These are phyloP conservation scores for Hericium rajendrae DNA, from an alignment of 768 basidiomycete genomes.

Conservation along the genomic window DNA sequence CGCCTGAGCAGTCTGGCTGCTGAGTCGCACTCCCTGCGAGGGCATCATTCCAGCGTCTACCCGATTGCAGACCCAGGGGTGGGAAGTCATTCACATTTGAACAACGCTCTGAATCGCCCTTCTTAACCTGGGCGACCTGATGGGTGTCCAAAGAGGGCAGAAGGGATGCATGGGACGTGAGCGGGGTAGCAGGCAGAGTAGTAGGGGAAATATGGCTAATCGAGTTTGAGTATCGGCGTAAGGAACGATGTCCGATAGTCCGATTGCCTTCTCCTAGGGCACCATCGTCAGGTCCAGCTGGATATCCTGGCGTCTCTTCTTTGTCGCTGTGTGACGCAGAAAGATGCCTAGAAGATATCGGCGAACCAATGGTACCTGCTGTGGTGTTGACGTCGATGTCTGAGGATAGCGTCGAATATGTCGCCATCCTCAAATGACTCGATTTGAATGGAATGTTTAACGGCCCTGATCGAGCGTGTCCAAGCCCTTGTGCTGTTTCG, in stretches of 20 bases:
- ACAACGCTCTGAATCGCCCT: too few relatives aligned
- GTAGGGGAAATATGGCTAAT: too few relatives aligned
- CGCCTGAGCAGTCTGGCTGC: too few relatives aligned
- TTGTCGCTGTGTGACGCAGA: background rate
- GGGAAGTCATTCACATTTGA: too few relatives aligned
- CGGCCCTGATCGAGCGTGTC: background rate
- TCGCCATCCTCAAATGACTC: background rate
- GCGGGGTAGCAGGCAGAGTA: too few relatives aligned
- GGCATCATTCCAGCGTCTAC: too few relatives aligned
- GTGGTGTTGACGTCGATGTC: background rate
- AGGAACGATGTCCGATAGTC: slow-evolving; percentile 3
- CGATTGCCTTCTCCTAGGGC: background rate
- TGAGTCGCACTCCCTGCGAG: too few relatives aligned
- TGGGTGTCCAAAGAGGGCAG: too few relatives aligned
- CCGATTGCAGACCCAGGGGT: too few relatives aligned
- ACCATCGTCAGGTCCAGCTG: background rate
- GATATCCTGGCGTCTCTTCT: background rate
- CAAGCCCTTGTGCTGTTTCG: background rate
- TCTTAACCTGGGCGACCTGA: too few relatives aligned
- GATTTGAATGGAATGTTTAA: background rate
- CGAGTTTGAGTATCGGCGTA: background rate
- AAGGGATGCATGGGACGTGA: too few relatives aligned
- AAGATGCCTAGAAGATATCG: background rate
- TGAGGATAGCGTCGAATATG: background rate
- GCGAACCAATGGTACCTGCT: slow-evolving; percentile 3